Evolutionary conservation across 352 stramenopile genomes (phyloP), one percentile per base, ranked within the genome.

Genomic region (Globisporangium canariense): DNA sequence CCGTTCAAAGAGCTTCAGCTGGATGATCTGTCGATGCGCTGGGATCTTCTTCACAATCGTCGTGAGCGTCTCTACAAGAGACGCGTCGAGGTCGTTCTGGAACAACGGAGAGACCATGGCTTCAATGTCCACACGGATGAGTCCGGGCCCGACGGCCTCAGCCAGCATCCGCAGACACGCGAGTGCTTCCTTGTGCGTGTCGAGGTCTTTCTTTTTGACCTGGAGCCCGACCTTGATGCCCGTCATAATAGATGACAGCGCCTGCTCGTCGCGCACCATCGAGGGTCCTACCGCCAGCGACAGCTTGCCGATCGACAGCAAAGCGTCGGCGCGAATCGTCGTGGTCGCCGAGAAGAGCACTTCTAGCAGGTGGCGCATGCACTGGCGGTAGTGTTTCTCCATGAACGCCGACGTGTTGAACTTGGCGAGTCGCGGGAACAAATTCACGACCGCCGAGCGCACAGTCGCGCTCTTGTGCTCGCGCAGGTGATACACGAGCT

Each of bases 351-450:
- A 91, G 70, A 91, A 89, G 4, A 94, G 70, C 4, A 96, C 85
- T 47, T 96, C 87, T 0, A 96, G 71, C 36, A 96, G 59, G 65
- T 96, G 83, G 51, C 84, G 83, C 83, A 96, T 96, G 68, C 87
- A 93, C 20, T 74, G 71, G 1, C 82, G 81, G 65, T 94, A 96
- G 61, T 79, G 93, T 25, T 88, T 89, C 52, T 96, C 87, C 20
- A 93, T 74, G 41, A 96, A 96, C 36, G 80, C 84, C 6, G 88
- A 93, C 22, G 85, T 90, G 62, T 96, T 96, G 70, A 96, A 96
- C 69, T 96, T 96, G 41, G 88, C 88, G 22, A 96, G 70, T 36
- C 86, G 83, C 10, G 88, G 88, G 65, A 94, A 93, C 2, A 96
- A 57, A 58, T 82, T 92, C 66, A 96, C 92, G 8, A 93, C 88